Evolutionary conservation across 768 basidiomycete species (phyloP), one percentile per base, ranked within the genome.

Genomic region (Jaapia argillacea): DNA sequence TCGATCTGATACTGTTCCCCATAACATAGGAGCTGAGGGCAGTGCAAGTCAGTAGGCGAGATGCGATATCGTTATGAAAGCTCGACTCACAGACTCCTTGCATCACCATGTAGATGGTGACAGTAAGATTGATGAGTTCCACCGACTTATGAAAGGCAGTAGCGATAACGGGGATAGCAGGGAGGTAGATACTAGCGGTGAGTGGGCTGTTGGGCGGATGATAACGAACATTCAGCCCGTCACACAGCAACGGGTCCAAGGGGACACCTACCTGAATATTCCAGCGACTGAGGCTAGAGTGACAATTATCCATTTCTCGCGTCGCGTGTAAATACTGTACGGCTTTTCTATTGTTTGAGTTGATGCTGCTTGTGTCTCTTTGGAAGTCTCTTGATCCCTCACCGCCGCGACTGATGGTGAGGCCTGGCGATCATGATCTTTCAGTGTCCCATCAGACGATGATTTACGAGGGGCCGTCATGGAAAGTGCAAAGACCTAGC

Each of bases 101-200:
- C 39, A 82, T 64, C 18, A 82, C 61, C 64, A 89, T 77, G 56
- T 86, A 85, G 53, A 84, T 71, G 0, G 84, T 86, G 6, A 89
- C 81, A 5, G 86, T 85, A 33, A 91, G 57, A 55, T 88, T 89
- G 31, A 90, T 87, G 6, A 79, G 65, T 51, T 86, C 83, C 6
- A 70, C 70, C 0, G 79, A 75, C 44, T 77, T 75, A 51, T 79
- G 56, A 54, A 92, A 86, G 3, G 64, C 80, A 16, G 47, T 48
- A 1, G 79, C 69, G 20, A 91, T 61, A 0, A 72, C 67, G 1
- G 87, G 88, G 31, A 92, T 81, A 10, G 80, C 85, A 4, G 86
- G 85, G 38, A 86, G 75, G 55, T 87, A 89, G 45, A 88, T 81
- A 45, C 79, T 86, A 3, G 83, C 71, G 1, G 85, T 83, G 7